A percentile compares a stretch with the other conserved stretches of the same genome.
Conservation (phyloP, 768 basidiomycete genomes). For the Pleurotus giganteus region DNA sequence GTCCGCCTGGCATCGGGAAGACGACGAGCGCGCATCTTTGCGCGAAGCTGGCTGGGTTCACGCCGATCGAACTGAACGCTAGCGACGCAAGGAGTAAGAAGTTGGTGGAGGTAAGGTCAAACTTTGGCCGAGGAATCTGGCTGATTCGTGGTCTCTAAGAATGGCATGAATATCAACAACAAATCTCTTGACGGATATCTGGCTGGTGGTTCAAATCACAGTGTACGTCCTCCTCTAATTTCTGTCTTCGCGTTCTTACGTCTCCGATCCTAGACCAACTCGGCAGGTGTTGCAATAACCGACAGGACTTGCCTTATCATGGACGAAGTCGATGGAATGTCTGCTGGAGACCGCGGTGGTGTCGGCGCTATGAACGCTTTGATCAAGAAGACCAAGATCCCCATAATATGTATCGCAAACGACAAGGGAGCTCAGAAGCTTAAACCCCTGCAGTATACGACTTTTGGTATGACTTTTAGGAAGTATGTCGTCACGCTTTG, state of each 20-base stretch:
- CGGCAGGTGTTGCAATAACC: slow-evolving; percentile 71
- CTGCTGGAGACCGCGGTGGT: slow-evolving; percentile 94
- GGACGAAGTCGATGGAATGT: slow-evolving; percentile 99
- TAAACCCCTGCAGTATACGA: slow-evolving; percentile 74
- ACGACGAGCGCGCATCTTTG: slow-evolving; percentile 94
- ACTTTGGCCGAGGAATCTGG: too few species aligned
- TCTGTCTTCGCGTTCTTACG: not conserved
- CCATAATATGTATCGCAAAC: slow-evolving; percentile 97
- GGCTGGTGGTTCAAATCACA: slow-evolving; percentile 37
- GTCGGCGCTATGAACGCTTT: slow-evolving; percentile 90
- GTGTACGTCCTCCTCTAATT: not conserved
- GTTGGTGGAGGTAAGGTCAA: slow-evolving; percentile 87
- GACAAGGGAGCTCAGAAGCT: slow-evolving; percentile 86
- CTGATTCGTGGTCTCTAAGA: slow-evolving; percentile 44
- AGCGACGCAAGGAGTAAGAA: slow-evolving; percentile 96
- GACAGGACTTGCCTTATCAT: slow-evolving; percentile 89
- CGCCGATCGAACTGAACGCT: slow-evolving; percentile 94
- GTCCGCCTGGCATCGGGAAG: slow-evolving; percentile 84
- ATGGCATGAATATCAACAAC: slow-evolving; percentile 87
- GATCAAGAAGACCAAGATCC: slow-evolving; percentile 95
- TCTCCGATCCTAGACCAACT: slow-evolving; percentile 55
- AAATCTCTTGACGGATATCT: slow-evolving; percentile 87
- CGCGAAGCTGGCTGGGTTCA: slow-evolving; percentile 87
- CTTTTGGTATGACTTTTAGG: slow-evolving; percentile 74
- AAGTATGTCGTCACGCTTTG: slow-evolving; percentile 46